Evolutionary conservation across 192 early-diverging fungal species (phyloP).

Genomic region (Haplosporangium gracile): DNA sequence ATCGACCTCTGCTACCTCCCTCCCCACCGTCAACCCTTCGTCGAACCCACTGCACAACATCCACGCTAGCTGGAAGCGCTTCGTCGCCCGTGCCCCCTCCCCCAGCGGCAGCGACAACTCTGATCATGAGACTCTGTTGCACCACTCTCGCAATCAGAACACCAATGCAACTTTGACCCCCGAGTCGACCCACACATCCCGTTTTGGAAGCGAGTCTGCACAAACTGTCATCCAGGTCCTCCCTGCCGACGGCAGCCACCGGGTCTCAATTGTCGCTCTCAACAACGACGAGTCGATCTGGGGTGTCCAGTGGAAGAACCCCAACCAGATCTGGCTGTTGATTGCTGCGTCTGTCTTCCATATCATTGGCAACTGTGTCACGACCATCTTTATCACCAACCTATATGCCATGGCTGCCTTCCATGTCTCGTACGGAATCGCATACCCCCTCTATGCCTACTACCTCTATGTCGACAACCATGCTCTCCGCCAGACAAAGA

Average conservation of each 20-base stretch:
- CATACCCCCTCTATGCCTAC: slow-evolving; percentile 52
- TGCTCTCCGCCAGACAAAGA: slow-evolving; percentile 45
- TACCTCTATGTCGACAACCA: slow-evolving; percentile 61
- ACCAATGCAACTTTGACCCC: slow-evolving; percentile 25
- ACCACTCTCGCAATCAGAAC: not conserved
- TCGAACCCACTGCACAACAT: slow-evolving; percentile 18
- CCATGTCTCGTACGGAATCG: slow-evolving; percentile 45
- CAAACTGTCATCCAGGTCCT: slow-evolving; percentile 23
- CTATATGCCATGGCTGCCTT: slow-evolving; percentile 47
- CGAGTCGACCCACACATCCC: not conserved
- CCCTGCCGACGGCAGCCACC: not conserved
- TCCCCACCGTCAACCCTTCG: not conserved
- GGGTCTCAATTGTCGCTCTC: slow-evolving; percentile 19
- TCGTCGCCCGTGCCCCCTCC: slow-evolving; percentile 38
- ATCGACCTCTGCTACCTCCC: not conserved
- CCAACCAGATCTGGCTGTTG: slow-evolving; percentile 47
- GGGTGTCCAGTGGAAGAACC: slow-evolving; percentile 53
- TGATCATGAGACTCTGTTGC: slow-evolving; percentile 1
- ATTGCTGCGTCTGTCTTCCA: slow-evolving; percentile 49
- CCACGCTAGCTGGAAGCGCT: slow-evolving; percentile 32
- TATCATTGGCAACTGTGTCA: slow-evolving; percentile 59
- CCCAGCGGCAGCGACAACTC: not conserved
- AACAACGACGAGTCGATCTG: slow-evolving; percentile 40
- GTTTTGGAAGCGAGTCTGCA: slow-evolving; percentile 22
- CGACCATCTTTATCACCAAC: slow-evolving; percentile 50